phyloP scores from a whole-genome alignment of 495 filamentous ascomycete genomes.

The Penicillium antarcticum region DNA sequence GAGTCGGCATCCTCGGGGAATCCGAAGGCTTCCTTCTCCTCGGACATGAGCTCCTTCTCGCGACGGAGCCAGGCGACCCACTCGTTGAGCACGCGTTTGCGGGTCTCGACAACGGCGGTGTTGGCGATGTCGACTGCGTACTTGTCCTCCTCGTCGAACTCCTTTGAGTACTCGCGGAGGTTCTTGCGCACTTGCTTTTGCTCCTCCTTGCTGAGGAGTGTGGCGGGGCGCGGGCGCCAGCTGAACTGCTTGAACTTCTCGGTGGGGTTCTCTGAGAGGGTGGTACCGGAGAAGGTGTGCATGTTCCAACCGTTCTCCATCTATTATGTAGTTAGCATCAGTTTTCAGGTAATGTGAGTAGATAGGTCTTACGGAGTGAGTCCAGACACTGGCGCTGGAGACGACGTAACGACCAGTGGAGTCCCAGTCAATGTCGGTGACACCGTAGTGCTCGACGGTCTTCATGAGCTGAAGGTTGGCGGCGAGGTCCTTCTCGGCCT shows the following conservation, averaged over 20 bases:
- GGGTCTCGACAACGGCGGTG: constrained; percentile 83
- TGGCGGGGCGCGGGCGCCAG: constrained; percentile 89
- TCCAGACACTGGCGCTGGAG: constrained; percentile 89
- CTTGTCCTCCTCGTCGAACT: constrained; percentile 93
- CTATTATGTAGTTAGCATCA: constrained; percentile 49
- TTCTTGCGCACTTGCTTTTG: constrained; percentile 98
- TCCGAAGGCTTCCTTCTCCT: constrained; percentile 67
- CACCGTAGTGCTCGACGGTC: constrained; percentile 90
- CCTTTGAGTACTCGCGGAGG: constrained; percentile 88
- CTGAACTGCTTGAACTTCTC: constrained; percentile 97
- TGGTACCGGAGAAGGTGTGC: constrained; percentile 90
- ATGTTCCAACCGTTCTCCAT: constrained; percentile 99
- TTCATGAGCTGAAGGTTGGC: constrained; percentile 93
- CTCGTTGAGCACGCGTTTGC: constrained; percentile 80
- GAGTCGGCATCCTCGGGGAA: constrained; percentile 62
- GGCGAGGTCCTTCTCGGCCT: constrained; percentile 87
- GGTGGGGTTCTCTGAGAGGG: constrained; percentile 85
- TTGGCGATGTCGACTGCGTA: constrained; percentile 90
- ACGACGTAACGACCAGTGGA: constrained; percentile 91
- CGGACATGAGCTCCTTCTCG: constrained; percentile 67
- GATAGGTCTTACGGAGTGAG: constrained; percentile 71
- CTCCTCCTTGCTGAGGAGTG: constrained; percentile 87
- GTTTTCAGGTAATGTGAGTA: background rate
- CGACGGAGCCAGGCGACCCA: constrained; percentile 82
- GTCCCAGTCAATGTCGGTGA: constrained; percentile 98